Evolutionary conservation across 169 alveolate species (phyloP).

Genomic region (Eimeria acervulina): DNA sequence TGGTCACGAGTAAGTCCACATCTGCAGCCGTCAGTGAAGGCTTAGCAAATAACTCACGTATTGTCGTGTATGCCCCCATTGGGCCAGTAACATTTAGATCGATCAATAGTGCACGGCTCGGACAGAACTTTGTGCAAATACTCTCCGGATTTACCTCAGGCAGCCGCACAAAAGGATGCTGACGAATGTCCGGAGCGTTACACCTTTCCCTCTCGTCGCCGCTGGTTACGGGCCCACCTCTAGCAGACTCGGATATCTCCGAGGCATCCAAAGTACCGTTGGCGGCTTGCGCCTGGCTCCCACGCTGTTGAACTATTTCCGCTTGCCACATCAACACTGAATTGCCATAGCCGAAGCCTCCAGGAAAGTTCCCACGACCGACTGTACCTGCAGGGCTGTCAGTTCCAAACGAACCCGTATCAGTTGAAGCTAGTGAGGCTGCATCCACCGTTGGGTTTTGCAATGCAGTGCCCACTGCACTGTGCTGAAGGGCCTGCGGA

Average conservation of each 20-base stretch:
- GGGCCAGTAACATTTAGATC: not conserved
- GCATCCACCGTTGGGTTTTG: not conserved
- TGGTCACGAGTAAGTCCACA: not conserved
- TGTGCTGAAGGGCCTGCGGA: not conserved
- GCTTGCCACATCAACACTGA: too few species aligned
- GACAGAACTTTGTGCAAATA: not conserved
- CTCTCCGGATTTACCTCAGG: not conserved
- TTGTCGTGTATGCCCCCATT: not conserved
- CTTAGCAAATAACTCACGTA: not conserved
- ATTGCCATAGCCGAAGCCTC: too few species aligned
- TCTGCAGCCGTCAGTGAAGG: not conserved
- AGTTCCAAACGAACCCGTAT: not conserved
- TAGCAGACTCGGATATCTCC: not conserved
- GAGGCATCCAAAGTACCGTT: not conserved
- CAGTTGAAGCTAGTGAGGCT: not conserved
- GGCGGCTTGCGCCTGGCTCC: not conserved
- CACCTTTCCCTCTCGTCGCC: not conserved
- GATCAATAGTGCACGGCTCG: not conserved
- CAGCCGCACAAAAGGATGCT: conserved; percentile 54
- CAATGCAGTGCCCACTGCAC: not conserved
- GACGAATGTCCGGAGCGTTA: not conserved
- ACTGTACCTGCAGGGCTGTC: not conserved
- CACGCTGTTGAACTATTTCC: too few species aligned
- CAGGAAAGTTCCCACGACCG: too few species aligned
- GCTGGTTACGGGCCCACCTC: not conserved